These are phyloP conservation scores for Aureobasidium sp. DNA, from an alignment of 2,329 filamentous ascomycete species.

Conservation along the genomic window DNA sequence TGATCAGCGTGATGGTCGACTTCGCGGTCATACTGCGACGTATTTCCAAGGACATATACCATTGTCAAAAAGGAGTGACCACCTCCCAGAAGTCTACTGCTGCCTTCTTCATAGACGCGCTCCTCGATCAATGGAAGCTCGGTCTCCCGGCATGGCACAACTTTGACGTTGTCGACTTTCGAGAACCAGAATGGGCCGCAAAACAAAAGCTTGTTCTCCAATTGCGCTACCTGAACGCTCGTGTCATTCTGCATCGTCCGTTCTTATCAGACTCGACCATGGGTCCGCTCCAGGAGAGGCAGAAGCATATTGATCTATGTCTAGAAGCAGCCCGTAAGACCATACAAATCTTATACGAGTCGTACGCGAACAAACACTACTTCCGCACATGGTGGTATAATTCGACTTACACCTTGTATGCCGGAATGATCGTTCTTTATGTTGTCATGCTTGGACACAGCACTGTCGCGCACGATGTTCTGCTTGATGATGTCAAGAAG, in stretches of 20 bases:
- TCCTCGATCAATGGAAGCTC: slow-evolving; percentile 17
- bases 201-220: slow-evolving; percentile 29
- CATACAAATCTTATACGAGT: slow-evolving; percentile 27
- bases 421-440: slow-evolving; percentile 30
- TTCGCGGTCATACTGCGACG: slow-evolving; percentile 21
- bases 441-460: slow-evolving; percentile 20
- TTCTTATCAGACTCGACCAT: slow-evolving; percentile 24
- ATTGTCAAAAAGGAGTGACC: slow-evolving; percentile 8
- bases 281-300: slow-evolving; percentile 2
- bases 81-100: slow-evolving; percentile 18
- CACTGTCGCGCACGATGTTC: slow-evolving; percentile 17
- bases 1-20: slow-evolving; percentile 14
- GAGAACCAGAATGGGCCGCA: slow-evolving; percentile 27
- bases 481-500: slow-evolving; percentile 27
- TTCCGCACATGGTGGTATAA: slow-evolving; percentile 32
- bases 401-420: slow-evolving; percentile 30
- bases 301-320: slow-evolving; percentile 25
- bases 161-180: slow-evolving; percentile 12
- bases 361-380: slow-evolving; percentile 27
- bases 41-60: slow-evolving; percentile 26
- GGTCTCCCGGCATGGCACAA: slow-evolving; percentile 13
- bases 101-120: slow-evolving; percentile 16
- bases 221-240: slow-evolving; percentile 28
- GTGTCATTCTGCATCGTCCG: slow-evolving; percentile 27
- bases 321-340: slow-evolving; percentile 25